Percentiles rank a stretch among this genome's conserved stretches.
Evolutionary conservation across 768 basidiomycete species (phyloP).

Genomic region (Macrolepiota dolichaula): DNA sequence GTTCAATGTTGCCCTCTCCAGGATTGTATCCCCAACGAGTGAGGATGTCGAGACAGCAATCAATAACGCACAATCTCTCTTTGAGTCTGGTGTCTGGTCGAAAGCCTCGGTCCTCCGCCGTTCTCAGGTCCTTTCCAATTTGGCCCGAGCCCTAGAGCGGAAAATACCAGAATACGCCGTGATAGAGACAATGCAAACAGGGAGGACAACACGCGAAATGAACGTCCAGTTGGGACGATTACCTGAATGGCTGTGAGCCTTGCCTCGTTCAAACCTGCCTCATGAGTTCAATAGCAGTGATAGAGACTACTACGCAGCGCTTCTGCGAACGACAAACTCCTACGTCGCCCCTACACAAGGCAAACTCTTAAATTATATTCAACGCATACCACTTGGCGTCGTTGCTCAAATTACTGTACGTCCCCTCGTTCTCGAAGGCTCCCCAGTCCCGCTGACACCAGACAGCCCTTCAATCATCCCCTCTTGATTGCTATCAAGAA

Average conservation of each 20-base stretch:
- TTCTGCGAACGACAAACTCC: conserved; percentile 66
- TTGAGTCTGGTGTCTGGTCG: conserved; percentile 73
- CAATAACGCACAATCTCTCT: conserved; percentile 50
- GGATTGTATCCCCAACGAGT: conserved; percentile 52
- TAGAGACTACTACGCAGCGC: conserved; percentile 76
- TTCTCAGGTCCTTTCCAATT: conserved; percentile 58
- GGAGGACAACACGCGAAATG: conserved; percentile 83
- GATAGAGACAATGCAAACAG: conserved; percentile 75
- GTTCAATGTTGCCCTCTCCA: conserved; percentile 19
- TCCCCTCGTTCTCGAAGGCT: not conserved
- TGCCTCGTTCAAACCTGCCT: conserved; percentile 1
- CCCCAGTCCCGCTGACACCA: not conserved
- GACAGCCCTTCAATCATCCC: conserved; percentile 85
- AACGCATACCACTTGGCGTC: conserved; percentile 80
- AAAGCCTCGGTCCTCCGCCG: conserved; percentile 53
- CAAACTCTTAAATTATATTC: conserved; percentile 73
- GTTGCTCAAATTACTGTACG: conserved; percentile 81
- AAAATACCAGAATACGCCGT: conserved; percentile 55
- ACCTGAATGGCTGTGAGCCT: conserved; percentile 80
- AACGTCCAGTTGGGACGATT: conserved; percentile 70
- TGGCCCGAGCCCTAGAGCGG: conserved; percentile 61
- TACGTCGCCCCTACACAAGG: conserved; percentile 81
- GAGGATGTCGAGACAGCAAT: conserved; percentile 53
- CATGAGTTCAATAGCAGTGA: not conserved
- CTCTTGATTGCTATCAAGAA: conserved; percentile 89